Evolutionary conservation across 768 basidiomycete genomes (phyloP).

Genomic region (Mycena rosella): DNA sequence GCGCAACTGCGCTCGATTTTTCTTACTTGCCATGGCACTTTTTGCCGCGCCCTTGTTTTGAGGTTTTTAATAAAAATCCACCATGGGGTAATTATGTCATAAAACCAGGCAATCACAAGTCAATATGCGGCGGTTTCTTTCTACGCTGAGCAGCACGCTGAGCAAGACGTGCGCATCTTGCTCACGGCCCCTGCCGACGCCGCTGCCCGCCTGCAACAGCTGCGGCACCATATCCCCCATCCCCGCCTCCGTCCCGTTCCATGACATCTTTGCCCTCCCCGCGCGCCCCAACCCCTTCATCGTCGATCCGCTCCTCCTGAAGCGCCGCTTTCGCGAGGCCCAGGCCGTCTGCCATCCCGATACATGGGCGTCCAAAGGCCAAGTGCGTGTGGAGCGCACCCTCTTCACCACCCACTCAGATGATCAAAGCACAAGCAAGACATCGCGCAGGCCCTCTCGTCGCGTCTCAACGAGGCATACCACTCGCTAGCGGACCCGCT

Average conservation of each 20-base stretch:
- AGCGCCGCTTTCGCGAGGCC: constrained; percentile 74
- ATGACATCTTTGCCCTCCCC: constrained; percentile 77
- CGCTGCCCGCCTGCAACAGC: constrained; percentile 79
- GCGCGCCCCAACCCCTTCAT: constrained; percentile 77
- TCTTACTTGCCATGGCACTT: too few relatives aligned
- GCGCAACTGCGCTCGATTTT: too few relatives aligned
- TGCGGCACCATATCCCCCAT: constrained; percentile 78
- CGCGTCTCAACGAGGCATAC: constrained; percentile 87
- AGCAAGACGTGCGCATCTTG: constrained; percentile 70
- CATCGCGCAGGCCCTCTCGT: constrained; percentile 75
- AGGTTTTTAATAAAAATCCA: too few relatives aligned
- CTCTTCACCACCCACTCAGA: neutral
- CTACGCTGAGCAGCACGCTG: constrained; percentile 8
- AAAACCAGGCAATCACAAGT: too few relatives aligned
- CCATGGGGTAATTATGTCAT: too few relatives aligned
- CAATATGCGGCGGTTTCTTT: too few relatives aligned
- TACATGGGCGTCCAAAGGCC: constrained; percentile 77
- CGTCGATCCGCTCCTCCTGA: constrained; percentile 71
- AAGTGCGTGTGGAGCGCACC: constrained; percentile 54
- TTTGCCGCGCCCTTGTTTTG: too few relatives aligned
- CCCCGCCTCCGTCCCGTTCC: constrained; percentile 67
- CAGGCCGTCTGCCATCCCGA: constrained; percentile 91
- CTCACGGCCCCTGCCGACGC: constrained; percentile 66
- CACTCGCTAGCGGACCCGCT: constrained; percentile 80
- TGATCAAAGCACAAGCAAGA: constrained; percentile 56